Evolutionary conservation across 78 protist species (phyloP).

Genomic region (Trichosphaerium sp.): DNA sequence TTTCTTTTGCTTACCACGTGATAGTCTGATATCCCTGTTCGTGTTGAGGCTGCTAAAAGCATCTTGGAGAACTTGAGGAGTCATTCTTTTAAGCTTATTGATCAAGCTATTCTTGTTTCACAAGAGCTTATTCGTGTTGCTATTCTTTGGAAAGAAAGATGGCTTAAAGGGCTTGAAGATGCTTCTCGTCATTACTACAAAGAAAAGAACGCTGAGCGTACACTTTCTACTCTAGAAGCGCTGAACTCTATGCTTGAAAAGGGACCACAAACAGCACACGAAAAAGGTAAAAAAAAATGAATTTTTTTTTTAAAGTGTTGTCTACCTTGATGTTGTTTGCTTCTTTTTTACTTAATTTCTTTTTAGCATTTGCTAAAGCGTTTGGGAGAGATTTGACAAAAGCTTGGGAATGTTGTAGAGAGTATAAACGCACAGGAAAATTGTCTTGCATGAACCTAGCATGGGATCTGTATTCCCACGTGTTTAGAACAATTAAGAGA

Average conservation of each 20-base stretch:
- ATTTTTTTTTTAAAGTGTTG: too few relatives aligned
- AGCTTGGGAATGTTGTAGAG: conserved; percentile 67
- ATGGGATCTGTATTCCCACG: conserved; percentile 94
- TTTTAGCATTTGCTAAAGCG: conserved; percentile 81
- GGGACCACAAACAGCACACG: conserved; percentile 83
- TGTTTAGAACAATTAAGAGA: too few relatives aligned
- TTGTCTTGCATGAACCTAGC: conserved; percentile 78
- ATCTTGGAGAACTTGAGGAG: conserved; percentile 48
- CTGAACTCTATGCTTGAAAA: conserved; percentile 76
- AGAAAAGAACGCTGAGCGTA: conserved; percentile 66
- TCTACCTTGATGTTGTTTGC: too few relatives aligned
- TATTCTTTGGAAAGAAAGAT: conserved; percentile 94
- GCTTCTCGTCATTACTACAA: conserved; percentile 84
- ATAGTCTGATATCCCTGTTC: conserved; percentile 42
- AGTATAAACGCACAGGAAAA: conserved; percentile 44
- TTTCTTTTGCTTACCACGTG: too few relatives aligned
- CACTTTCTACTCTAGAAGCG: too few relatives aligned
- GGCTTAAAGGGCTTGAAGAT: conserved; percentile 97
- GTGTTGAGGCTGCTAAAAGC: conserved; percentile 49
- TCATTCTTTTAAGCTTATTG: conserved; percentile 50
- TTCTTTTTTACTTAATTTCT: too few relatives aligned
- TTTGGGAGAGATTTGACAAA: conserved; percentile 80
- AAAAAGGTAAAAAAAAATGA: too few relatives aligned
- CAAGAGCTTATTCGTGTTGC: conserved; percentile 94
- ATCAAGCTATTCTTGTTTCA: conserved; percentile 79